Conservation (phyloP, 2,329 filamentous ascomycete species). For the Rhytidhysteron rufulum region DNA sequence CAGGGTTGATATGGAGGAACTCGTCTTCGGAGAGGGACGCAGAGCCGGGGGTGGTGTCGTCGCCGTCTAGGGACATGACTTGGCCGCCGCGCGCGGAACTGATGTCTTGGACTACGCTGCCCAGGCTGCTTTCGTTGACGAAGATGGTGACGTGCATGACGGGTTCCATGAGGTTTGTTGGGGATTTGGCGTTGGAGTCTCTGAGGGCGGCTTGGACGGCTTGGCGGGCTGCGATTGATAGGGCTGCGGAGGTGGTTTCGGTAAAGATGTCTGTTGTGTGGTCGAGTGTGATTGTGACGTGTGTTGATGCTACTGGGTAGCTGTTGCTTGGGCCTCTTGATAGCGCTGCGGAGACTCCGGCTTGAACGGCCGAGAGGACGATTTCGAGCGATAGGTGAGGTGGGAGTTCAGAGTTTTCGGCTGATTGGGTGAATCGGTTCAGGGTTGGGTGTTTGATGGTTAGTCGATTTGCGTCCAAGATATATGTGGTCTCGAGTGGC, state of each 20-base stretch:
- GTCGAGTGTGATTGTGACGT: conserved; percentile 68
- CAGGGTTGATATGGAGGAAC: conserved; percentile 58
- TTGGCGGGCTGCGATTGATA: conserved; percentile 61
- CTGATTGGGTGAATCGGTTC: conserved; percentile 24
- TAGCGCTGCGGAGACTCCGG: conserved; percentile 78
- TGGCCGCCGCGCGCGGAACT: conserved; percentile 69
- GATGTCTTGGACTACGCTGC: conserved; percentile 78
- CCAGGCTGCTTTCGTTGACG: conserved; percentile 77
- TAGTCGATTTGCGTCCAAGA: conserved; percentile 66
- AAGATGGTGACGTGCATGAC: conserved; percentile 88
- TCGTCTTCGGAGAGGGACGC: conserved; percentile 21
- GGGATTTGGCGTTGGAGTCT: conserved; percentile 52
- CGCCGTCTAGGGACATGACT: conserved; percentile 62
- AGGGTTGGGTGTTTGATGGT: conserved; percentile 53
- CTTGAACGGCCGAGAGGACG: conserved; percentile 59
- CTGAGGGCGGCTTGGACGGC: conserved; percentile 67
- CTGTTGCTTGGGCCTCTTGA: conserved; percentile 77
- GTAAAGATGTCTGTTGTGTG: conserved; percentile 60
- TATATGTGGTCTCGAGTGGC: conserved; percentile 41
- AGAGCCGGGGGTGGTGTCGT: conserved; percentile 9
- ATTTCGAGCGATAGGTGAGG: conserved; percentile 49
- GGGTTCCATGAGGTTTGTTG: conserved; percentile 77
- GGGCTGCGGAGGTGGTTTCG: conserved; percentile 64
- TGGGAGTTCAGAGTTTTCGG: conserved; percentile 49
- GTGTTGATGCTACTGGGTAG: conserved; percentile 74